Conservation (phyloP, 441 rosid genomes). For the Pelargonium citronellum region DNA sequence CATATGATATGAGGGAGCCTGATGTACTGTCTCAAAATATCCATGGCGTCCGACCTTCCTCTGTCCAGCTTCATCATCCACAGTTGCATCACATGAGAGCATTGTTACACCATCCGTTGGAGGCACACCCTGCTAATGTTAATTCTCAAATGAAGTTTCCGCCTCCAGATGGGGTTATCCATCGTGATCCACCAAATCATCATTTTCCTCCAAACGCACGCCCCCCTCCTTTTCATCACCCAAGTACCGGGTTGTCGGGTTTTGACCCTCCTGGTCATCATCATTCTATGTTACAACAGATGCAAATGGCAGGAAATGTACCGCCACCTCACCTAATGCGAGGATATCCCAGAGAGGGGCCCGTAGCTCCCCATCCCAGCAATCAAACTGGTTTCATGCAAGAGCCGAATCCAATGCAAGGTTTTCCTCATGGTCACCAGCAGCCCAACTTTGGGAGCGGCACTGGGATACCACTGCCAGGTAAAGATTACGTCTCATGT, state of each 20-base stretch:
- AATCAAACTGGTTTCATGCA: constrained; percentile 53
- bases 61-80: constrained; percentile 43
- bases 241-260: constrained; percentile 40
- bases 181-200: constrained; percentile 48
- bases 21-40: constrained; percentile 38
- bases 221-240: constrained; percentile 61
- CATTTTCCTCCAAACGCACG: constrained; percentile 53
- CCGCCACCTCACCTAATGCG: constrained; percentile 52
- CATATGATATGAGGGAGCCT: constrained; percentile 43
- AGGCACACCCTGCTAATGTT: constrained; percentile 49
- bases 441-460: constrained; percentile 46
- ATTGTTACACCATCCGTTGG: constrained; percentile 41
- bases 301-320: constrained; percentile 54
- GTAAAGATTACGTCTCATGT: constrained; percentile 27
- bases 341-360: constrained; percentile 52
- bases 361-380: constrained; percentile 41
- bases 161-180: constrained; percentile 43
- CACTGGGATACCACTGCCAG: constrained; percentile 36
- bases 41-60: constrained; percentile 30
- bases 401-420: constrained; percentile 56
- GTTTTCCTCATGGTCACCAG: constrained; percentile 53
- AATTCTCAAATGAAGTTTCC: constrained; percentile 59
- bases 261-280: constrained; percentile 50
- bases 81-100: constrained; percentile 54
- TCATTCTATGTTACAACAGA: constrained; percentile 56